Conservation (phyloP, 371 early-diverging fungal genomes). For the Blakeslea trispora region DNA sequence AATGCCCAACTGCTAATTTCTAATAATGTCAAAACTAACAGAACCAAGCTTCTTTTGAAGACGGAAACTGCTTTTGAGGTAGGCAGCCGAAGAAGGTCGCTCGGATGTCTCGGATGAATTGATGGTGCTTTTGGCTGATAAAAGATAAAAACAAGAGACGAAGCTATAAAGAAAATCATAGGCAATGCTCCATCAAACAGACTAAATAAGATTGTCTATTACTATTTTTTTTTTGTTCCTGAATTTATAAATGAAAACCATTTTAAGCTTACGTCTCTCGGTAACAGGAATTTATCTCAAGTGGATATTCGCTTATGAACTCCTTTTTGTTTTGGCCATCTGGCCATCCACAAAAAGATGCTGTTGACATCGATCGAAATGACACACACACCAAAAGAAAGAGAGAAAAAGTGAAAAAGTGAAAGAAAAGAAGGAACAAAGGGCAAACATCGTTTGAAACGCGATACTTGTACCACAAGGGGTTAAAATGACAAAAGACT, state of each 20-base stretch:
- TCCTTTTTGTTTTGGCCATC: conserved; percentile 25
- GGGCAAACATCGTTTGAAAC: background rate
- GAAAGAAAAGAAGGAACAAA: conserved; percentile 1
- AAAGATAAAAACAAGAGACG: conserved; percentile 24
- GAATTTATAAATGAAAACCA: conserved; percentile 6
- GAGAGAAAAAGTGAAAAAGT: conserved; percentile 2
- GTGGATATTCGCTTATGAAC: conserved; percentile 17
- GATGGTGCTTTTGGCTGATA: conserved; percentile 24
- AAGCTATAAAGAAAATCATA: conserved; percentile 31
- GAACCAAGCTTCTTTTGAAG: conserved; percentile 31
- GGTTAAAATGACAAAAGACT: background rate
- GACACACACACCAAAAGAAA: conserved; percentile 1
- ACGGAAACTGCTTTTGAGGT: conserved; percentile 36
- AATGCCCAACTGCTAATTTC: conserved; percentile 53
- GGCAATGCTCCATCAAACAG: conserved; percentile 40
- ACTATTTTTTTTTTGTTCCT: no score
- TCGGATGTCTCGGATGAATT: conserved; percentile 9
- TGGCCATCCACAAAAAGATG: conserved; percentile 35
- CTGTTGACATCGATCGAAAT: conserved; percentile 7
- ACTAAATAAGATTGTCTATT: conserved; percentile 19
- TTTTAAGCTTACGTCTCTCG: conserved; percentile 33
- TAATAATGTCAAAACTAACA: conserved; percentile 39
- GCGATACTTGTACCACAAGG: background rate
- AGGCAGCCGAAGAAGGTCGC: conserved; percentile 37
- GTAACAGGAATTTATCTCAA: conserved; percentile 34